A percentile compares a stretch with the other conserved stretches of the same genome.
These are phyloP conservation scores for Ceratocystiopsis brevicomis DNA, from an alignment of 2,329 filamentous ascomycete genomes.

Conservation along the genomic window DNA sequence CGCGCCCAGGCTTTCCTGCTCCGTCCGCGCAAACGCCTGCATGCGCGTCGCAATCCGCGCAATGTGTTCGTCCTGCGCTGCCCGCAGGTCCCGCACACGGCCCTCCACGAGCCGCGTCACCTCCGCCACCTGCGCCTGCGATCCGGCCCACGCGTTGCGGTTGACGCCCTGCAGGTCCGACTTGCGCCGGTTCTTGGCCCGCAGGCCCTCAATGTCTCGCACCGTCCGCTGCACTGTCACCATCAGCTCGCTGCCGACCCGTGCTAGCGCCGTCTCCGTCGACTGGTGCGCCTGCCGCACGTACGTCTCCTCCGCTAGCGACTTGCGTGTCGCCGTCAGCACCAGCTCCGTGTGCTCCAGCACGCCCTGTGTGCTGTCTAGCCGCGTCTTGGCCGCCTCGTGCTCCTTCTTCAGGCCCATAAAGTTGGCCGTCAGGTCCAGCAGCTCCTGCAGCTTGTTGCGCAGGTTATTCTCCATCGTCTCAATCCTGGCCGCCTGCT, in stretches of 20 bases:
- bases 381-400: constrained; percentile 49
- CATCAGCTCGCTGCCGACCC: constrained; percentile 58
- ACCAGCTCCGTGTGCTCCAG: constrained; percentile 79
- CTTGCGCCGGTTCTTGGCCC: constrained; percentile 71
- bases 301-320: constrained; percentile 59
- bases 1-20: constrained; percentile 49
- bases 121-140: constrained; percentile 55
- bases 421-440: constrained; percentile 69
- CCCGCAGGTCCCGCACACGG: constrained; percentile 53
- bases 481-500: constrained; percentile 81
- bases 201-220: constrained; percentile 59
- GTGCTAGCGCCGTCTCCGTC: constrained; percentile 60
- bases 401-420: constrained; percentile 80
- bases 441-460: constrained; percentile 86
- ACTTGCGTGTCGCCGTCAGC: constrained; percentile 55
- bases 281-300: constrained; percentile 68
- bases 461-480: constrained; percentile 78
- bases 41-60: constrained; percentile 50
- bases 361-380: constrained; percentile 65
- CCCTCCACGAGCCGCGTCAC: constrained; percentile 62
- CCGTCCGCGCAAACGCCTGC: constrained; percentile 55
- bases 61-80: constrained; percentile 54
- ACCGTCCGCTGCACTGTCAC: constrained; percentile 62
- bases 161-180: constrained; percentile 70
- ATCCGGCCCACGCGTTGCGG: constrained; percentile 56